A percentile compares a stretch with the other conserved stretches of the same genome.
phyloP scores from a whole-genome alignment of 176 grass and related monocot species.

The Carex kokanica region DNA sequence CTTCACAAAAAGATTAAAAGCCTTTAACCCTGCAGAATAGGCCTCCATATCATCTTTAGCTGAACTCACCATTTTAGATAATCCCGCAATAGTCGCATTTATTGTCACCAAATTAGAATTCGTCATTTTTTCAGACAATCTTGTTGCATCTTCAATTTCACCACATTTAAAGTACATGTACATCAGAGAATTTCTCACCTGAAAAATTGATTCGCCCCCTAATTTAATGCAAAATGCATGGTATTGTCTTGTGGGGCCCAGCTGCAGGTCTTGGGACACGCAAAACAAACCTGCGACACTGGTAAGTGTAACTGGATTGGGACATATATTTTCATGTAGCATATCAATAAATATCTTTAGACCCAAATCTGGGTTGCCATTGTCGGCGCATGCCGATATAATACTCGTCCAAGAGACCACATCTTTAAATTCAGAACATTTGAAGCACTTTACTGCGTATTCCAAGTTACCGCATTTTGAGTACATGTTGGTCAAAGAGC shows the following conservation, averaged over 20 bases:
- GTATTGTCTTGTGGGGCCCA: slow-evolving; percentile 55
- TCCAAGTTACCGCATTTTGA: slow-evolving; percentile 55
- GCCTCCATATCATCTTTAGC: slow-evolving; percentile 62
- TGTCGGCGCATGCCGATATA: slow-evolving; percentile 68
- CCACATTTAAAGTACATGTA: slow-evolving; percentile 70
- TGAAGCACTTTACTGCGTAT: slow-evolving; percentile 40
- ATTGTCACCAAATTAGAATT: slow-evolving; percentile 56
- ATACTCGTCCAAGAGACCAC: slow-evolving; percentile 74
- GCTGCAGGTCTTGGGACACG: slow-evolving; percentile 43
- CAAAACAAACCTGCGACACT: slow-evolving; percentile 69
- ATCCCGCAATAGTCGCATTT: slow-evolving; percentile 71
- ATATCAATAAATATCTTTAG: slow-evolving; percentile 54
- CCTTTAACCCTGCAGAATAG: slow-evolving; percentile 51
- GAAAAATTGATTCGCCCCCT: slow-evolving; percentile 46
- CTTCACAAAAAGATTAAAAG: slow-evolving; percentile 57
- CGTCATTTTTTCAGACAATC: slow-evolving; percentile 56
- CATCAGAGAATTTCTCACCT: slow-evolving; percentile 66
- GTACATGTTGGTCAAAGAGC: slow-evolving; percentile 63
- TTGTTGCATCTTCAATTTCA: slow-evolving; percentile 53
- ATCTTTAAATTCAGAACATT: slow-evolving; percentile 56
- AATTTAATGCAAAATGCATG: slow-evolving; percentile 72
- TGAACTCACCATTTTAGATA: slow-evolving; percentile 59
- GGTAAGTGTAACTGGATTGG: slow-evolving; percentile 65
- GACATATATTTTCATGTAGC: slow-evolving; percentile 53
- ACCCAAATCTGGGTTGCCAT: slow-evolving; percentile 50